Percentiles rank a stretch among this genome's conserved stretches.
phyloP scores from a whole-genome alignment of 1,139 yeast genomes.

The Candida sanyaensis region DNA sequence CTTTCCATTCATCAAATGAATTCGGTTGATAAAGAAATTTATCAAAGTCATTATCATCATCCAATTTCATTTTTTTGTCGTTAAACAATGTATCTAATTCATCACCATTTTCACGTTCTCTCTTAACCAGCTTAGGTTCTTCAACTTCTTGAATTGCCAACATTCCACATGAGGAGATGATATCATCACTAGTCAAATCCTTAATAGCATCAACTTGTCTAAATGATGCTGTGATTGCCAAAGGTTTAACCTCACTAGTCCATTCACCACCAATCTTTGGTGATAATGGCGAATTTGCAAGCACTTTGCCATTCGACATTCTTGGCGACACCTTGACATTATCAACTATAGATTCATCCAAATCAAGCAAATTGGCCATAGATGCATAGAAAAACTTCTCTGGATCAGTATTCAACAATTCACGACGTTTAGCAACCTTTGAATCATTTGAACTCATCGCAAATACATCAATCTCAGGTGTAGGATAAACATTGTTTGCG shows the following conservation, averaged over 20 bases:
- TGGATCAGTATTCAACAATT: slow-evolving; percentile 48
- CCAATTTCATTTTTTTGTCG: slow-evolving; percentile 35
- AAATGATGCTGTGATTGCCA: slow-evolving; percentile 48
- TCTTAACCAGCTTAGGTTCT: slow-evolving; percentile 17
- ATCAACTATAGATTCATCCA: slow-evolving; percentile 39
- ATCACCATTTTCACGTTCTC: slow-evolving; percentile 32
- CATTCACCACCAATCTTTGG: slow-evolving; percentile 35
- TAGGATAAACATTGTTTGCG: slow-evolving; percentile 16
- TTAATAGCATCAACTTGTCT: slow-evolving; percentile 41
- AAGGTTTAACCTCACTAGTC: slow-evolving; percentile 49
- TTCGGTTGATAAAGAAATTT: slow-evolving; percentile 34
- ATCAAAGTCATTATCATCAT: slow-evolving; percentile 17
- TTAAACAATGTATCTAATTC: slow-evolving; percentile 39
- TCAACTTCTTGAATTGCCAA: slow-evolving; percentile 4
- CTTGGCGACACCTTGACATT: slow-evolving; percentile 16
- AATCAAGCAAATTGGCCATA: slow-evolving; percentile 50
- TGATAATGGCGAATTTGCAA: slow-evolving; percentile 34
- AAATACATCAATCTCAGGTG: slow-evolving; percentile 29
- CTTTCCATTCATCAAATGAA: slow-evolving; percentile 44
- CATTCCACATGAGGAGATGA: slow-evolving; percentile 29
- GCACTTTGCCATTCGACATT: slow-evolving; percentile 9
- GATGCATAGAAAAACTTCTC: slow-evolving; percentile 53
- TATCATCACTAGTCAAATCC: slow-evolving; percentile 32
- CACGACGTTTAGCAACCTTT: slow-evolving; percentile 45
- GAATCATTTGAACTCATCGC: slow-evolving; percentile 32